A percentile compares a stretch with the other conserved stretches of the same genome.
Evolutionary conservation across 208 protist species (phyloP).

Genomic region (Acanthamoeba sp.): DNA sequence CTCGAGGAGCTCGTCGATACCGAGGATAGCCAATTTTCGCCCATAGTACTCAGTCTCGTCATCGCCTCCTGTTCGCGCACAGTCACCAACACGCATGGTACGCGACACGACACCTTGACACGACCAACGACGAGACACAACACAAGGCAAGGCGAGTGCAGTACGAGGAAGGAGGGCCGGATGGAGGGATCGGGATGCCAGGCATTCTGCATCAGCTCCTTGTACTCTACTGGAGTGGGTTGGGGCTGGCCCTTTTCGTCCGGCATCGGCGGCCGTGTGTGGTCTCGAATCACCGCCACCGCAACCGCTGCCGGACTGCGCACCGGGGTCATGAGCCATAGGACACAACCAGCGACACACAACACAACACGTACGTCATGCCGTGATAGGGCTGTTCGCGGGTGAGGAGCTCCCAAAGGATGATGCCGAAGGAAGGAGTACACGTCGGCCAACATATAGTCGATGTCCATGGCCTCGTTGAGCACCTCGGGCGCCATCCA

Average conservation of each 20-base stretch:
- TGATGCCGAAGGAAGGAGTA: slow-evolving; percentile 15
- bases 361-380: slow-evolving; percentile 31
- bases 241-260: neutral
- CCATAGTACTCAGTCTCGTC: neutral
- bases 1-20: neutral
- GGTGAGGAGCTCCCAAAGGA: neutral
- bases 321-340: too few species aligned
- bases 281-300: neutral
- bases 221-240: neutral
- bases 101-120: too few species aligned
- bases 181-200: neutral
- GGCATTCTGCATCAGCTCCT: neutral
- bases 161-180: slow-evolving; percentile 10
- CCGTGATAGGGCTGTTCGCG: neutral
- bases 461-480: neutral
- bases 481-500: slow-evolving; percentile 41
- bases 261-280: neutral
- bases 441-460: slow-evolving; percentile 3
- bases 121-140: too few species aligned
- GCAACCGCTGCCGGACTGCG: neutral
- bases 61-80: neutral
- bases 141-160: neutral
- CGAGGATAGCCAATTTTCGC: neutral
- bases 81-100: neutral
- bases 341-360: neutral